A percentile compares a stretch with the other conserved stretches of the same genome.
phyloP scores from a whole-genome alignment of 208 protist species.

The Acanthamoeba castellanii region DNA sequence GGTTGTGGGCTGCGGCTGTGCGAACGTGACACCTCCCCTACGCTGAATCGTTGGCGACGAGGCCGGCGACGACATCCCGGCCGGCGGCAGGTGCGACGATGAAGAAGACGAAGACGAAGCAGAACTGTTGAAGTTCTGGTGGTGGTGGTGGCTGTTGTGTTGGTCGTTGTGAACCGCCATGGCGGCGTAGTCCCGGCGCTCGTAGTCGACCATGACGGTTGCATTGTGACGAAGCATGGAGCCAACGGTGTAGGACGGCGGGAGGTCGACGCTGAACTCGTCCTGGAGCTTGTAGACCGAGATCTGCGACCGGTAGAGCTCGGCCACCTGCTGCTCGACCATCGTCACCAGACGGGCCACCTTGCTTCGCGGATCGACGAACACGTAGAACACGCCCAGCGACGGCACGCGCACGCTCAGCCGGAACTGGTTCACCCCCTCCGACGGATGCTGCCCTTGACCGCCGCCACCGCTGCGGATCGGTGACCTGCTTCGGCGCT shows the following conservation, averaged over 20 bases:
- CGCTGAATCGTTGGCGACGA: too few relatives aligned
- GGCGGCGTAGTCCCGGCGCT: background rate
- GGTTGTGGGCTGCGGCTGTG: too few relatives aligned
- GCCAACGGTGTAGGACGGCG: constrained; percentile 57
- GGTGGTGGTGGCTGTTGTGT: background rate
- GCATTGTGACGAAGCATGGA: background rate
- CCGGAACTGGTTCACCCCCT: background rate
- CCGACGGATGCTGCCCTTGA: too few relatives aligned
- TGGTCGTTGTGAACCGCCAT: background rate
- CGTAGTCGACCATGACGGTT: constrained; percentile 39
- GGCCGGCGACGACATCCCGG: background rate
- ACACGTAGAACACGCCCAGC: constrained; percentile 61
- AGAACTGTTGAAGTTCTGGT: background rate
- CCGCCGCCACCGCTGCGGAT: too few relatives aligned
- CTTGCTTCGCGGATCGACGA: background rate
- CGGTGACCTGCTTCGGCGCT: too few relatives aligned
- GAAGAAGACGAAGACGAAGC: background rate
- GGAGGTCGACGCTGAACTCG: constrained; percentile 67
- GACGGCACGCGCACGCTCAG: constrained; percentile 44
- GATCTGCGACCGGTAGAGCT: constrained; percentile 42
- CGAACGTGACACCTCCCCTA: too few relatives aligned
- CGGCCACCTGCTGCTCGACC: constrained; percentile 42
- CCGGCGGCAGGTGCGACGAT: background rate
- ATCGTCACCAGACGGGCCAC: constrained; percentile 25
- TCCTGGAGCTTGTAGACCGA: constrained; percentile 39